A percentile compares a stretch with the other conserved stretches of the same genome.
phyloP scores from a whole-genome alignment of 345 rosid species.

The Angophora floribunda region DNA sequence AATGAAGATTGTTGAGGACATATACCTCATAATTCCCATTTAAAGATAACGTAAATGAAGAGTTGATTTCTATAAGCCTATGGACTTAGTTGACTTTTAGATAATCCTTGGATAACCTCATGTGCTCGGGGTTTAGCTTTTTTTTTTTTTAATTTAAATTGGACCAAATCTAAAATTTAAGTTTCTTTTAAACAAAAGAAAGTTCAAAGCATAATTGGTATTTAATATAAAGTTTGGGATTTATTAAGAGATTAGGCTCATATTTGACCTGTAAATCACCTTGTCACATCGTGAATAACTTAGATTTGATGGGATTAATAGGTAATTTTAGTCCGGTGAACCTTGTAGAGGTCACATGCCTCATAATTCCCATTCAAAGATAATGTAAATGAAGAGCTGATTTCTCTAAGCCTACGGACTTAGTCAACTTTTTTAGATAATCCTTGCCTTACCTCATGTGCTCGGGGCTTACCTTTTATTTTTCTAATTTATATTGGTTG shows the following conservation, averaged over 20 bases:
- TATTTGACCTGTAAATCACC: accelerated
- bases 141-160: neutral
- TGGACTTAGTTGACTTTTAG: neutral
- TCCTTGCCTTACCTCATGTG: neutral
- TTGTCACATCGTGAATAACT: neutral
- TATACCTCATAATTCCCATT: neutral
- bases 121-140: accelerated
- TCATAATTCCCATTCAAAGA: neutral
- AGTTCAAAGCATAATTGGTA: accelerated
- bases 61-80: neutral
- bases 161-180: accelerated
- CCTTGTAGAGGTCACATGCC: neutral
- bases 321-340: neutral
- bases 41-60: neutral
- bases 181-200: too few species aligned
- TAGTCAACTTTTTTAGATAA: neutral
- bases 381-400: neutral
- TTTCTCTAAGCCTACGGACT: neutral
- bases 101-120: neutral
- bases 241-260: neutral
- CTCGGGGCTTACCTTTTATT: neutral
- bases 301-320: accelerated
- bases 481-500: neutral
- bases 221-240: neutral
- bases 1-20: too few species aligned